Conservation (phyloP, 1,284 basidiomycete genomes). For the Trichosporon sp. region DNA sequence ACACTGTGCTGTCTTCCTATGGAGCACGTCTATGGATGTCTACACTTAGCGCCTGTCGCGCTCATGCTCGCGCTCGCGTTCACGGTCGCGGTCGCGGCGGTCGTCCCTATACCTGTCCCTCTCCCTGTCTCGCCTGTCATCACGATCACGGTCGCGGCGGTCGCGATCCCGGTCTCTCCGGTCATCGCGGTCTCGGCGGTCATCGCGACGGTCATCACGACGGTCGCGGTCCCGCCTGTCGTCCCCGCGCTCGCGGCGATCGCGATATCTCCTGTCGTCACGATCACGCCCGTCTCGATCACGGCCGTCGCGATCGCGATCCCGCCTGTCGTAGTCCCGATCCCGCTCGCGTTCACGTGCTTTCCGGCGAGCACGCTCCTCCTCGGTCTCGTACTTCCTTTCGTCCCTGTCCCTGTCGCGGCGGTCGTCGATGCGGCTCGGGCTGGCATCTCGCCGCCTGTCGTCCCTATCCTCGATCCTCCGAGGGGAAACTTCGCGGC, state of each 20-base stretch:
- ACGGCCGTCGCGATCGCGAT: constrained; percentile 34
- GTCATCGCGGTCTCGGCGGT: constrained; percentile 14
- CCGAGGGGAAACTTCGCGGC: constrained; percentile 26
- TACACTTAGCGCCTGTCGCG: neutral
- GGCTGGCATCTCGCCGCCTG: constrained; percentile 34
- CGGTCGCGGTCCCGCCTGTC: constrained; percentile 31
- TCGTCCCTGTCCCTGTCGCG: constrained; percentile 30
- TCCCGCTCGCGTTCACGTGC: constrained; percentile 40
- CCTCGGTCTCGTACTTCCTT: constrained; percentile 40
- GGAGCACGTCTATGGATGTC: neutral
- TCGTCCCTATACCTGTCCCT: constrained; percentile 16
- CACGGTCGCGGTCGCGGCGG: neutral
- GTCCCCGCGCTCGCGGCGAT: constrained; percentile 19
- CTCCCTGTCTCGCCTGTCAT: neutral
- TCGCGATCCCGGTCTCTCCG: neutral
- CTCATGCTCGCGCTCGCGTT: neutral
- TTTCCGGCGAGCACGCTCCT: constrained; percentile 43
- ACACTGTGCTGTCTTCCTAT: neutral
- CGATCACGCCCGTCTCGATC: constrained; percentile 21
- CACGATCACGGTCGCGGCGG: neutral
- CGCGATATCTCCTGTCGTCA: constrained; percentile 33
- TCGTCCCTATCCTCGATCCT: constrained; percentile 37
- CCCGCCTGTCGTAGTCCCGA: constrained; percentile 27
- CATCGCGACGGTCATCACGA: constrained; percentile 11
- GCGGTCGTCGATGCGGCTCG: constrained; percentile 23